A percentile compares a stretch with the other conserved stretches of the same genome.
Evolutionary conservation across 129 eudicot genomes (phyloP).

Genomic region (Cynara cardunculus): DNA sequence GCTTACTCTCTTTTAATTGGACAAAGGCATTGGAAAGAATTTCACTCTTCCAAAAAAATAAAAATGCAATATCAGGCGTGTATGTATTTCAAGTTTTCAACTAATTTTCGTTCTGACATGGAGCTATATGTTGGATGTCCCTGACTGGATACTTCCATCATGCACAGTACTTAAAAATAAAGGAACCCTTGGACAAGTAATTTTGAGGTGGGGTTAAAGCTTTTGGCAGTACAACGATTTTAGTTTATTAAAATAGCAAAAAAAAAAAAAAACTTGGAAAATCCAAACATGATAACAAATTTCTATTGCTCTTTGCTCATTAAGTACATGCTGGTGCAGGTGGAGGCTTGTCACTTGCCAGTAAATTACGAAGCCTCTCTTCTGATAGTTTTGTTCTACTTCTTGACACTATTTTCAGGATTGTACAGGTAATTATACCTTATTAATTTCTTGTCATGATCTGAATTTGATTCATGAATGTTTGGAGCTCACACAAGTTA

Average conservation of each 20-base stretch:
- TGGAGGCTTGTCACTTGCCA: conserved; percentile 90
- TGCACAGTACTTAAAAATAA: neutral
- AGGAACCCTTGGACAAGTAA: neutral
- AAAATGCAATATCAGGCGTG: neutral
- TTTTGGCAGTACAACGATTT: neutral
- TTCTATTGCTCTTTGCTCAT: neutral
- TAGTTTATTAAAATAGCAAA: neutral
- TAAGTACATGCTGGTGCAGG: conserved; percentile 45
- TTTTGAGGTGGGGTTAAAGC: neutral
- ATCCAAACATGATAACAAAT: neutral
- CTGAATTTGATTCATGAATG: conserved; percentile 4
- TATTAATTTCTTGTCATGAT: conserved; percentile 22
- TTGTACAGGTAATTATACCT: conserved; percentile 85
- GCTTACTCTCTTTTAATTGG: neutral
- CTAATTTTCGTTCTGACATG: neutral
- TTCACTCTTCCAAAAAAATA: neutral
- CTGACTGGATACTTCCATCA: neutral
- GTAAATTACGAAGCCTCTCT: conserved; percentile 78
- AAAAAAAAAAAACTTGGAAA: neutral
- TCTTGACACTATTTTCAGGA: conserved; percentile 64
- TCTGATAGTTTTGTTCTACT: conserved; percentile 90
- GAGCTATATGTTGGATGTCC: neutral
- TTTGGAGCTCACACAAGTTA: neutral
- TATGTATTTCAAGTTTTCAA: neutral
- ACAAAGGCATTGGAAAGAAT: neutral